Evolutionary conservation across 1,139 yeast species (phyloP).

Genomic region (Suhomyces kunorum): DNA sequence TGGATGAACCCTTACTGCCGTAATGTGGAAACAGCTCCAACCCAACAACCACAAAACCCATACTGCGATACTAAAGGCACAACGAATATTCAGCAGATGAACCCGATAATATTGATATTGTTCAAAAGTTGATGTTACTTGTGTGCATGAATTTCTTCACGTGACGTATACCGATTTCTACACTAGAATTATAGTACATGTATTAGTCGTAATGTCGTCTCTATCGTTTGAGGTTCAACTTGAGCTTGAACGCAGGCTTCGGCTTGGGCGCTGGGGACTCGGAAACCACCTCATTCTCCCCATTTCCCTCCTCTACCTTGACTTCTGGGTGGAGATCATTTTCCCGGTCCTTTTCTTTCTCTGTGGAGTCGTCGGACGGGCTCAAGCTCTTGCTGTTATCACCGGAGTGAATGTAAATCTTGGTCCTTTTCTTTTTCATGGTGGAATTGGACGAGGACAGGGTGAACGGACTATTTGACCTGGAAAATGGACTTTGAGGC

Average conservation of each 20-base stretch:
- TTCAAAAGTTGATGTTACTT: too few relatives aligned
- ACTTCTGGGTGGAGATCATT: background rate
- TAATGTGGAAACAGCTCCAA: too few relatives aligned
- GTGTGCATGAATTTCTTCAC: too few relatives aligned
- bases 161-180: too few relatives aligned
- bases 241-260: conserved; percentile 23
- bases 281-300: conserved; percentile 3
- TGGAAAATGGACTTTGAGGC: conserved; percentile 19
- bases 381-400: conserved; percentile 14
- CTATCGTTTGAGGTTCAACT: conserved; percentile 23
- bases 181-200: conserved; percentile 5
- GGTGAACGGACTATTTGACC: conserved; percentile 29
- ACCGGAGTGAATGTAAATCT: conserved; percentile 27
- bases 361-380: conserved; percentile 8
- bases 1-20: too few relatives aligned
- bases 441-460: conserved; percentile 14
- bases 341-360: conserved; percentile 6
- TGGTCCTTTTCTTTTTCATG: conserved; percentile 24
- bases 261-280: conserved; percentile 5
- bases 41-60: too few relatives aligned
- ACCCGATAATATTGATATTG: too few relatives aligned
- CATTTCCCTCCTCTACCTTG: conserved; percentile 3
- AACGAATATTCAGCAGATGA: too few relatives aligned
- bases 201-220: conserved; percentile 9
- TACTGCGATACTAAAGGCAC: too few relatives aligned